A percentile compares a stretch with the other conserved stretches of the same genome.
Conservation (phyloP, 1,284 basidiomycete species). For the Rhizoctonia solani region DNA sequence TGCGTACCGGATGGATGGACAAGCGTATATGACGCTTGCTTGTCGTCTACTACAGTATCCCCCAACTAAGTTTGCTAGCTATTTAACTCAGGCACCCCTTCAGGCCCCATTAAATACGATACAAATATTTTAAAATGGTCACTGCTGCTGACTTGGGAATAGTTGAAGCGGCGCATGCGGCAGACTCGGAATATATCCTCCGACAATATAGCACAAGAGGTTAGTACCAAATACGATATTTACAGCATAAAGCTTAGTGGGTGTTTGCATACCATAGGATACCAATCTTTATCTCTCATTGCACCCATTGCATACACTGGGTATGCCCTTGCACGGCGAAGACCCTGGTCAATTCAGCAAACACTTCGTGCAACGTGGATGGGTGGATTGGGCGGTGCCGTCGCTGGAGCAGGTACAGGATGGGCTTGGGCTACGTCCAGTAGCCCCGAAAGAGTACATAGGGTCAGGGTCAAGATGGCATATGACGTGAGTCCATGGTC, state of each 20-base stretch:
- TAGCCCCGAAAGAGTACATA: constrained; percentile 47
- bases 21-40: no score
- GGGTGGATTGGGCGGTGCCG: constrained; percentile 60
- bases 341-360: constrained; percentile 61
- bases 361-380: constrained; percentile 70
- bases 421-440: constrained; percentile 41
- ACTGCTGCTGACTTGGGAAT: neutral
- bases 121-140: no score
- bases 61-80: no score
- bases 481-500: constrained; percentile 57
- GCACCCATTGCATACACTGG: constrained; percentile 62
- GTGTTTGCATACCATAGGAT: constrained; percentile 49
- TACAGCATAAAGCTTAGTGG: constrained; percentile 48
- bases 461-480: constrained; percentile 50
- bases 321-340: constrained; percentile 57
- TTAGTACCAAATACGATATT: neutral
- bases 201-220: constrained; percentile 52
- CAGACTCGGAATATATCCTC: constrained; percentile 57
- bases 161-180: constrained; percentile 35
- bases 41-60: no score
- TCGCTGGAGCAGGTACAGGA: constrained; percentile 38
- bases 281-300: constrained; percentile 63
- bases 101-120: no score
- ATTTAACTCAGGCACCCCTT: no score
- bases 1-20: no score